Conservation (phyloP, 352 stramenopile genomes). For the Phytophthora colocasiae region DNA sequence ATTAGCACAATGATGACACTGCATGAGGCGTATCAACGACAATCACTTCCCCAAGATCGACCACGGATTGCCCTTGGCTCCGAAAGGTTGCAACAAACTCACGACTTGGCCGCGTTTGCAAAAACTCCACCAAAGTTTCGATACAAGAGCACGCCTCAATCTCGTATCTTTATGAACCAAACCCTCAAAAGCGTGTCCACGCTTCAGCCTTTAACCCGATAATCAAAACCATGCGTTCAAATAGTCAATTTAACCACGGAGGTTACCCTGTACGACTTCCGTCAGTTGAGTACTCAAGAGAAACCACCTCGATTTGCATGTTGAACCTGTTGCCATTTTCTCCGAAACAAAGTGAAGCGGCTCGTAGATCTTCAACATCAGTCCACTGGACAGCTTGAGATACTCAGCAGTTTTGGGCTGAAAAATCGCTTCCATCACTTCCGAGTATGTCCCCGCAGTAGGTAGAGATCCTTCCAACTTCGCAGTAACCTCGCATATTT, state of each 20-base stretch:
- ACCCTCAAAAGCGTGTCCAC: conserved; percentile 10
- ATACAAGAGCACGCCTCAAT: conserved; percentile 5
- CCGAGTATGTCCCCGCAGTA: conserved; percentile 3
- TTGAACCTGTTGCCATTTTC: conserved; percentile 28
- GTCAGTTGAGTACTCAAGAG: conserved; percentile 60
- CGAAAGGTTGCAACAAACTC: conserved; percentile 12
- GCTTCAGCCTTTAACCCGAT: conserved; percentile 5
- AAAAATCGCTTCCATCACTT: conserved; percentile 48
- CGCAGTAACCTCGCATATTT: conserved; percentile 30
- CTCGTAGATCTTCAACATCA: conserved; percentile 55
- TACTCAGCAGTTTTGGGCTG: conserved; percentile 28
- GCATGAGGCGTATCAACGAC: conserved; percentile 32
- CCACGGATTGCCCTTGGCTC: conserved; percentile 12
- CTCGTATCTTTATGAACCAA: neutral
- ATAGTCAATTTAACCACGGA: neutral
- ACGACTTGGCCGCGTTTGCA: conserved; percentile 3
- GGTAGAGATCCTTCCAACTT: conserved; percentile 23
- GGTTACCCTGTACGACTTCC: conserved; percentile 40
- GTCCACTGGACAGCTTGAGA: conserved; percentile 39
- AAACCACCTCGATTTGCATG: conserved; percentile 39
- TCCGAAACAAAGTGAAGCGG: conserved; percentile 64
- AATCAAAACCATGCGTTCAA: neutral
- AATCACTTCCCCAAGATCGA: conserved; percentile 17
- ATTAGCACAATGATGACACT: conserved; percentile 11
- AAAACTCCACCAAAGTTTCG: conserved; percentile 21